phyloP scores from a whole-genome alignment of 805 yeast species.

The Starmerella floris region DNA sequence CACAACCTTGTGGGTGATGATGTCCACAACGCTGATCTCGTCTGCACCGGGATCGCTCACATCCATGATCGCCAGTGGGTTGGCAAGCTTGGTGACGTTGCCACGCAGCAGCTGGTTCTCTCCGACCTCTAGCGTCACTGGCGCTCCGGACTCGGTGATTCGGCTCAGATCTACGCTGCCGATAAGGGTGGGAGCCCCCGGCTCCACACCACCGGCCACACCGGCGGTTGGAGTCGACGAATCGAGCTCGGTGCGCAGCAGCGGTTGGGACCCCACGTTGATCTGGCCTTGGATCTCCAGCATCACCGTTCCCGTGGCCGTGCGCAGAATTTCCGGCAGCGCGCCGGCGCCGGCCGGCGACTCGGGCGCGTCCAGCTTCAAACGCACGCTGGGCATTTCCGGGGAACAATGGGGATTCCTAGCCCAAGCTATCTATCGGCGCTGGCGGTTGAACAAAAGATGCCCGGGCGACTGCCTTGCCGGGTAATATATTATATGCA shows the following conservation, averaged over 20 bases:
- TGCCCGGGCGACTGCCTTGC: too few relatives aligned
- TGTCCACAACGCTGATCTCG: slow-evolving; percentile 12
- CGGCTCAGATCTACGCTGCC: slow-evolving; percentile 17
- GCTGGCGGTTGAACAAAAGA: too few relatives aligned
- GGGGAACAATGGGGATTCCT: background rate
- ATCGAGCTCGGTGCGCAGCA: slow-evolving; percentile 16
- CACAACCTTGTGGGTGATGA: slow-evolving; percentile 15
- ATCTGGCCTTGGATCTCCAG: slow-evolving; percentile 19
- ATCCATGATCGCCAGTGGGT: slow-evolving; percentile 19
- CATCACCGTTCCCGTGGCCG: slow-evolving; percentile 14
- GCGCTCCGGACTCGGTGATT: slow-evolving; percentile 10
- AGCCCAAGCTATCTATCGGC: too few relatives aligned
- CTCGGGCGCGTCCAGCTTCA: slow-evolving; percentile 1
- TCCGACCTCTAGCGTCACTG: slow-evolving; percentile 15
- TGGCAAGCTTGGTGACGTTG: slow-evolving; percentile 12
- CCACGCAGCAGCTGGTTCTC: slow-evolving; percentile 18
- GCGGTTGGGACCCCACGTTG: slow-evolving; percentile 15
- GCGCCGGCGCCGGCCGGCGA: background rate
- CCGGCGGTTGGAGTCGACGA: slow-evolving; percentile 2
- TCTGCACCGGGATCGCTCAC: slow-evolving; percentile 4
- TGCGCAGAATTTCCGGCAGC: slow-evolving; percentile 11
- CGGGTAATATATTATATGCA: too few relatives aligned
- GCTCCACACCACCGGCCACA: background rate
- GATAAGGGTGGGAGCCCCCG: background rate
- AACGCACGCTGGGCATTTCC: slow-evolving; percentile 9